Percentiles rank a stretch among this genome's conserved stretches.
Conservation (phyloP, 768 basidiomycete genomes). For the Boletus speciosus region DNA sequence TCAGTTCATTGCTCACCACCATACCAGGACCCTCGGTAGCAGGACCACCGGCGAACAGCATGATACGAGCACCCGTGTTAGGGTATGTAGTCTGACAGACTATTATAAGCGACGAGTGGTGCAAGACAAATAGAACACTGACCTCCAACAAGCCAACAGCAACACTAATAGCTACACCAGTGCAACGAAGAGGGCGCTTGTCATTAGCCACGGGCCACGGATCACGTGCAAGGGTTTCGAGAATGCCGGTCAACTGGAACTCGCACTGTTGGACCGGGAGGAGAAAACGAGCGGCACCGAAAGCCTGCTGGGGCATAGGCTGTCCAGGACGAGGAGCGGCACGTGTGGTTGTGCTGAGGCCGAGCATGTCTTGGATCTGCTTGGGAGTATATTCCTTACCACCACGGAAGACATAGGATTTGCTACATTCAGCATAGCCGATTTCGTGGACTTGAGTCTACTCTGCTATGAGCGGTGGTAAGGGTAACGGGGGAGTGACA, state of each 20-base stretch:
- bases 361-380: slow-evolving; percentile 98
- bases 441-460: slow-evolving; percentile 99
- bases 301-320: slow-evolving; percentile 72
- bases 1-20: slow-evolving; percentile 93
- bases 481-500: not conserved
- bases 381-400: slow-evolving; percentile 95
- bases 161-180: slow-evolving; percentile 91
- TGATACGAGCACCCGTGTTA: slow-evolving; percentile 93
- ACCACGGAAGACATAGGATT: slow-evolving; percentile 98
- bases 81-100: slow-evolving; percentile 72
- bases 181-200: slow-evolving; percentile 89
- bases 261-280: slow-evolving; percentile 91
- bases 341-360: slow-evolving; percentile 66
- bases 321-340: slow-evolving; percentile 86
- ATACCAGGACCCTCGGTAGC: slow-evolving; percentile 96
- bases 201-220: slow-evolving; percentile 98
- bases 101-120: not conserved
- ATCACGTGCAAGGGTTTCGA: slow-evolving; percentile 84
- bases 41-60: slow-evolving; percentile 94
- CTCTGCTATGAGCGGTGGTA: not conserved
- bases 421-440: slow-evolving; percentile 92
- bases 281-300: slow-evolving; percentile 87
- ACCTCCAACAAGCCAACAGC: slow-evolving; percentile 91
- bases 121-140: slow-evolving; percentile 8
- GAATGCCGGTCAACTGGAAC: slow-evolving; percentile 90